Evolutionary conservation across 768 basidiomycete genomes (phyloP), one percentile per base, ranked within the genome.

Genomic region (Agaricus blazei): DNA sequence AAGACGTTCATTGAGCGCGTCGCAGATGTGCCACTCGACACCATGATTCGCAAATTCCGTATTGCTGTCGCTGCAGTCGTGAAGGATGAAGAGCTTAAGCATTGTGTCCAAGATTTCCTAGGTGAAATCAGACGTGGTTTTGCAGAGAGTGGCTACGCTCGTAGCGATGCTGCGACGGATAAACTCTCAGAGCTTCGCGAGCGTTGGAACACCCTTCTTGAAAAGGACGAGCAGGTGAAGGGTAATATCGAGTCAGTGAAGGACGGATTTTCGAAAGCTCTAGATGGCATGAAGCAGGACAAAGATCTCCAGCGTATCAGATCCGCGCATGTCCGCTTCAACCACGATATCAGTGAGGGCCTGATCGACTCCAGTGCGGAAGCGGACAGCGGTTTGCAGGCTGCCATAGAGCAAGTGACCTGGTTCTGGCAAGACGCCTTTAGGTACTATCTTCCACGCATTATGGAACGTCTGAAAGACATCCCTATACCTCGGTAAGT

Each of bases 351-450:
- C n/a, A 77, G 81, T 63, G 59, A 68, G 23, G 77, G 73, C 0
- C 59, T 71, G 46, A 72, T 62, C 23, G 68, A 68, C 26, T 70
- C 65, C 6, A 60, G 75, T 4, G 63, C 69, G 36, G 64, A 75
- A 58, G 68, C 75, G 7, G 59, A 71, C 60, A 70, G 72, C 0
- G 75, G 77, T 5, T 43, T 83, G 43, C 76, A 83, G 63, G 76
- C 75, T 9, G 76, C 79, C 3, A 63, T 85, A 58, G 83, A 87
- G 52, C 78, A 84, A 45, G 77, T 80, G 4, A 78, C 83, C 1
- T 90, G 88, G 88, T 81, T 89, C 70, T 88, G 85, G 85, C 80
- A 85, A 65, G 92, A 94, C 58, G 57, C 92, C 6, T 85, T 90
- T 73, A 88, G 85, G 61, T 86, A 91, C 14, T 92, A 91, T 63